A percentile compares a stretch with the other conserved stretches of the same genome.
These are phyloP conservation scores for Aspergillus olivimuriae DNA, from an alignment of 495 filamentous ascomycete species.

Conservation along the genomic window DNA sequence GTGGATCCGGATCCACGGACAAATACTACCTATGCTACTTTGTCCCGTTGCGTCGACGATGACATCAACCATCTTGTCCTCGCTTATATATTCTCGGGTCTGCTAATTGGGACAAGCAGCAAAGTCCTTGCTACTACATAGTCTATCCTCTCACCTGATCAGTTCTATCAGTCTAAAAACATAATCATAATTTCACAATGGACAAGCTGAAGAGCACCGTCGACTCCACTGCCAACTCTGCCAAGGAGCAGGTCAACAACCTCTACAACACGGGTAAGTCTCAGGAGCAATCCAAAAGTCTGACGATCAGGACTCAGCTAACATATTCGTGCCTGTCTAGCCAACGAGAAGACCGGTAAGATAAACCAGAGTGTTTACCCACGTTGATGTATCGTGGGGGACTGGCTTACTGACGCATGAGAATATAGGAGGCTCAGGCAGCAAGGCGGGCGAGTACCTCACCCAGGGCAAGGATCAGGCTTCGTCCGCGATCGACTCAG, in stretches of 20 bases:
- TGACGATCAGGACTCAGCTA: not conserved
- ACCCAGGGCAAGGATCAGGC: conserved; percentile 5
- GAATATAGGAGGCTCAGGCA: not conserved
- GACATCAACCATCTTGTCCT: not conserved
- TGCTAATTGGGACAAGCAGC: not conserved
- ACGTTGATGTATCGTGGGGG: not conserved
- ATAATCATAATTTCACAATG: conserved; percentile 1
- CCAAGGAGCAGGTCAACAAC: conserved; percentile 2
- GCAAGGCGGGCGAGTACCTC: not conserved
- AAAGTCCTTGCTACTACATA: too few species aligned
- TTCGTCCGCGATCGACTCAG: not conserved
- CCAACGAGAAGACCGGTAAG: not conserved
- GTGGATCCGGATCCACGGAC: too few species aligned
- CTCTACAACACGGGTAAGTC: not conserved
- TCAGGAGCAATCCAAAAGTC: not conserved
- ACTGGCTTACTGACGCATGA: not conserved
- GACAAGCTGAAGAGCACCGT: conserved; percentile 3
- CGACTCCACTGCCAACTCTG: not conserved
- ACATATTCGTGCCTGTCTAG: not conserved
- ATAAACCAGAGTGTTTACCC: not conserved
- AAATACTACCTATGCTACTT: too few species aligned
- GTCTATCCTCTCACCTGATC: too few species aligned
- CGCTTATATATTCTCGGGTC: not conserved
- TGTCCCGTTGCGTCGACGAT: not conserved
- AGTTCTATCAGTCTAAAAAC: not conserved